Evolutionary conservation across 202 grass and related monocot species (phyloP), one percentile per base, ranked within the genome.

Genomic region (Cymbopogon flexuosus): DNA sequence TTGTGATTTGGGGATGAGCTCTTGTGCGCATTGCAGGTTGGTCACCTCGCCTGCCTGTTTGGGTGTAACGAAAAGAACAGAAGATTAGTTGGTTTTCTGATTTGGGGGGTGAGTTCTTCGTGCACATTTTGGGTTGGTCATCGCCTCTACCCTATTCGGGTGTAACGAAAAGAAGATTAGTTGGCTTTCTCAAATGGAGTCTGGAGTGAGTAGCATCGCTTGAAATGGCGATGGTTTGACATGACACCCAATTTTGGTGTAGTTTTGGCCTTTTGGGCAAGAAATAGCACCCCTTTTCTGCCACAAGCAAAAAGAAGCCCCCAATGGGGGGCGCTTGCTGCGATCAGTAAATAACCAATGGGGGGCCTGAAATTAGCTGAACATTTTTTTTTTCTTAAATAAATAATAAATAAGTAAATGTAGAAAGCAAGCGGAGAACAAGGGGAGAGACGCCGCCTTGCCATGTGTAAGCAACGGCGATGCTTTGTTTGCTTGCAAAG

Each of bases 401-500:
- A 57, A 39, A 39, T 39, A n/a, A n/a, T 18, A 51, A 52, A 49
- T 16, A 16, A 49, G 15, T 49, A 19, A 54, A 57, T 57, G n/a
- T 56, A 22, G 2, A 21, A 22, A 31, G 40, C 11, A 51, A 36
- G 24, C 52, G 9, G 23, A 84, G 40, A 83, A 51, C 31, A 75
- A 34, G 10, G 5, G 23, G 40, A 35, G 33, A 56, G 8, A 9
- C 52, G n/a, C 52, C n/a, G 52, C n/a, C 52, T 56, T 47, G 72
- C 77, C 87, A 71, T 76, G 77, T 72, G 77, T 66, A 62, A 52
- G 82, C 76, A 62, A 68, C 30, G 39, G 66, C 9, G 65, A 89
- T 85, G 67, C 83, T 85, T 82, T 56, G 49, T 82, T 77, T 85
- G 67, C 5, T 62, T 73, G 66, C 78, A 27, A 85, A 73, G 60